Evolutionary conservation across 2,329 filamentous ascomycete species (phyloP), one percentile per base, ranked within the genome.

Genomic region (Pleoardoris graminearum): DNA sequence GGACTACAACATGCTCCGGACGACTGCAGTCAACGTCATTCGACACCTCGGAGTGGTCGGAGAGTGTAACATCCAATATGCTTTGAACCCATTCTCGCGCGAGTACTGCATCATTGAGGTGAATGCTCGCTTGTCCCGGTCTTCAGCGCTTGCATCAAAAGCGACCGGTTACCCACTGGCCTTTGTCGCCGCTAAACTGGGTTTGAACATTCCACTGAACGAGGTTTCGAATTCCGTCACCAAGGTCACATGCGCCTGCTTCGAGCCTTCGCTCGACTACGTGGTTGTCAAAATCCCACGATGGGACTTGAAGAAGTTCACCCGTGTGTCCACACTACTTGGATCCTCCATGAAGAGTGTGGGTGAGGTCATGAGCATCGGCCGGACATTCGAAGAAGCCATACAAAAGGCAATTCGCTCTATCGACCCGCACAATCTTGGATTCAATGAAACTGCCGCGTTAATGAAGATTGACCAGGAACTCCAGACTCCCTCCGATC

Each of bases 71-170:
- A 97, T 99, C 57, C 94, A 99, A 75, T 99, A 97, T 69, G 94
- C 94, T 4, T 79, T 99, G 48, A 97, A 99, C 77, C 94, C 94
- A 2, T 90, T 92, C 75, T 97, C 92, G 0, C 87, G 84, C 71
- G 94, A 99, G 72, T 99, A 97, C 79, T 97, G 94, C 81, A 97
- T 99, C 62, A 99, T 99, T 69, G 94, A 99, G 75, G 94, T 99
- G 79, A 99, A 99, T 69, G 94, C 93, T 43, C 88, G 93, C 82
- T 80, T 99, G 53, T 99, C 93, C 45, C 84, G 94, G 77, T 99
- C 93, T 43, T 99, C 93, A 10, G 93, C 94, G 14, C 80, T 99
- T 59, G 93, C 93, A 19, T 97, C 94, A 19, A 99, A 99, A 80
- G 93, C 93, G 7, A 99, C 93, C 7, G 93, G 94, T 32, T 99